A percentile compares a stretch with the other conserved stretches of the same genome.
Conservation (phyloP, 192 early-diverging fungal genomes). For the Diversispora epigaea region DNA sequence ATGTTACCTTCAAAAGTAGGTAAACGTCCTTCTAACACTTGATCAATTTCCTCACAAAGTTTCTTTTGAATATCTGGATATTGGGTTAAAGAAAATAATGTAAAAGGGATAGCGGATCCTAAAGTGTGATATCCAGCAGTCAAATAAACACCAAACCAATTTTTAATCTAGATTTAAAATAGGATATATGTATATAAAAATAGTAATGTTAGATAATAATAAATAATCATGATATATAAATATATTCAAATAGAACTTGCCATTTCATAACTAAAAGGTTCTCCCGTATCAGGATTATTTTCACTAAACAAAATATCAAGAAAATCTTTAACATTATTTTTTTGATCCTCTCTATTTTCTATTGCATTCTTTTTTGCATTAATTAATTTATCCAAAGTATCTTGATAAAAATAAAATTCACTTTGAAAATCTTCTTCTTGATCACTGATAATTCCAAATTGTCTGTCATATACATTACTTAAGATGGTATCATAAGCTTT, state of each 20-base stretch:
- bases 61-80: background rate
- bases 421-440: background rate
- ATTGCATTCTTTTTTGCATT: background rate
- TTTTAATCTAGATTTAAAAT: background rate
- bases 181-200: no score
- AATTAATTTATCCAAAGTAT: background rate
- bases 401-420: background rate
- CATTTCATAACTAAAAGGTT: slow-evolving; percentile 3
- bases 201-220: background rate
- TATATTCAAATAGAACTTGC: background rate
- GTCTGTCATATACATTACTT: slow-evolving; percentile 6
- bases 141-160: background rate
- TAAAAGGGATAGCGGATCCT: slow-evolving; percentile 13
- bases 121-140: slow-evolving; percentile 12
- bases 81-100: background rate
- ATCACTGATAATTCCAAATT: slow-evolving; percentile 10
- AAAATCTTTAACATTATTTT: background rate
- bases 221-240: no score
- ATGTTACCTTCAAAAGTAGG: background rate
- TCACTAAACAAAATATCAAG: slow-evolving; percentile 1
- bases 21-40: background rate
- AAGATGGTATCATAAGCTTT: background rate
- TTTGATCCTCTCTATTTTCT: background rate
- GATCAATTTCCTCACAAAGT: slow-evolving; percentile 19
- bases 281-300: slow-evolving; percentile 7